Conservation (phyloP, 2,329 filamentous ascomycete species). For the Alternaria brassicicola region DNA sequence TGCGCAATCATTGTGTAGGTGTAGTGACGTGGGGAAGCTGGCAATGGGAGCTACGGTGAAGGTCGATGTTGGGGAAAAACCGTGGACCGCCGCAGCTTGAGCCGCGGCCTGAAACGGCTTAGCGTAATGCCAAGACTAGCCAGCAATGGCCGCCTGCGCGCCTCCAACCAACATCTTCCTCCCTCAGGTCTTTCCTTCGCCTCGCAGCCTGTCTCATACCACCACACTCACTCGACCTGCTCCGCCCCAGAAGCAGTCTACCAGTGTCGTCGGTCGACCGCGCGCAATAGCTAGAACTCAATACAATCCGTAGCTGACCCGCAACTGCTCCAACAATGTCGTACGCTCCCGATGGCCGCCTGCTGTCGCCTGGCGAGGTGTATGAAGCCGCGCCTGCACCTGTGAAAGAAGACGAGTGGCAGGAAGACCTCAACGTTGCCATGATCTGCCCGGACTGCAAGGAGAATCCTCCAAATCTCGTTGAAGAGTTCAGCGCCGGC, state of each 20-base stretch:
- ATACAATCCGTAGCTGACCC: constrained; percentile 14
- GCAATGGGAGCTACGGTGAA: constrained; percentile 40
- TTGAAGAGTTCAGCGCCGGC: constrained; percentile 89
- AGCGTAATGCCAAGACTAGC: constrained; percentile 22
- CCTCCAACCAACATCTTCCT: constrained; percentile 1
- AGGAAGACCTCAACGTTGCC: constrained; percentile 84
- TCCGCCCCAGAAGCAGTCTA: constrained; percentile 16
- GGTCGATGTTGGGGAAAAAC: constrained; percentile 29
- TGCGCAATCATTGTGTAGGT: constrained; percentile 63
- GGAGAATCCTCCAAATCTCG: constrained; percentile 86
- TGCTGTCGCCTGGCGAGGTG: constrained; percentile 54
- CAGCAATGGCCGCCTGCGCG: constrained; percentile 12
- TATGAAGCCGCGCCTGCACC: constrained; percentile 47
- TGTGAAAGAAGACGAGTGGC: constrained; percentile 60
- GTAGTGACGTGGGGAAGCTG: constrained; percentile 38
- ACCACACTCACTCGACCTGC: constrained; percentile 27
- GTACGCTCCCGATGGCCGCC: constrained; percentile 43
- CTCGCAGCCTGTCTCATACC: constrained; percentile 24
- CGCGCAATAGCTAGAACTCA: constrained; percentile 23
- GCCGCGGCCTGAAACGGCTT: constrained; percentile 25
- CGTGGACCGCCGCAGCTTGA: constrained; percentile 24
- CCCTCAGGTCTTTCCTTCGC: constrained; percentile 1
- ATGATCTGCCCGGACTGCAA: constrained; percentile 89
- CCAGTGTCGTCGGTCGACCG: constrained; percentile 18
- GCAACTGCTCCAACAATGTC: constrained; percentile 31